Base-by-base conservation (phyloP, 2,329 filamentous ascomycete genomes). In the Orbilia quercus region DNA sequence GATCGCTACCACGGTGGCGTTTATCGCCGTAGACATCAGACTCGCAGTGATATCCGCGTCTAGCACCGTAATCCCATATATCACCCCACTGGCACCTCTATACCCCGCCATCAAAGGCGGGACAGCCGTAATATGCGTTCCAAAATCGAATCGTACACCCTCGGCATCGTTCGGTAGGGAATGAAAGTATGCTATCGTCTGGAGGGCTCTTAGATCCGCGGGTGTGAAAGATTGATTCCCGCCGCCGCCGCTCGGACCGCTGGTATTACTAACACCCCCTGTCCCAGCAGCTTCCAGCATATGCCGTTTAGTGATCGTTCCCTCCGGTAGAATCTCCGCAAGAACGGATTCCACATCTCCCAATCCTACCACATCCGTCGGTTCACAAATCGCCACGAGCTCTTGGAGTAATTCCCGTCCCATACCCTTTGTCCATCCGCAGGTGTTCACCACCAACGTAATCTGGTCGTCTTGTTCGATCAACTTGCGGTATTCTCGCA, bases 161-260 rank as follows among this genome's bases (percentile, higher is more conserved):
- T 25, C 60, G n/a, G 51, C 11, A 38, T 4, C 31, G n/a, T 34
- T 51, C 42, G 28, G 50, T 34, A 55, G 67, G 40, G 71, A 75
- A 78, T 94, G 91, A 77, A 94, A 91, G 77, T 93, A 94, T 0
- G 90, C 89, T 84, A 92, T 88, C n/a, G 85, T 87, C 76, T 92
- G 90, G 89, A 94, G 92, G 4, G 85, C 84, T 55, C 90, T 83
- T 1, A 91, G 80, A 73, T 93, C 88, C 0, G 86, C 84, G 0
- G 89, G 85, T 7, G 83, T 82, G 40, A 82, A 80, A 20, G 53
- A 9, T 76, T 77, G 14, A 82, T 83, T 20, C 81, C 80, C 31
- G 81, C 82, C 59, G 77, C 77, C 1, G 90, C 80, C 2, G 80
- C 82, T 36, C 87, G 83, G 1, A 89, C 83, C 0, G 85, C 86